Evolutionary conservation across 2,329 filamentous ascomycete species (phyloP).

Genomic region (Botrytis squamosa): DNA sequence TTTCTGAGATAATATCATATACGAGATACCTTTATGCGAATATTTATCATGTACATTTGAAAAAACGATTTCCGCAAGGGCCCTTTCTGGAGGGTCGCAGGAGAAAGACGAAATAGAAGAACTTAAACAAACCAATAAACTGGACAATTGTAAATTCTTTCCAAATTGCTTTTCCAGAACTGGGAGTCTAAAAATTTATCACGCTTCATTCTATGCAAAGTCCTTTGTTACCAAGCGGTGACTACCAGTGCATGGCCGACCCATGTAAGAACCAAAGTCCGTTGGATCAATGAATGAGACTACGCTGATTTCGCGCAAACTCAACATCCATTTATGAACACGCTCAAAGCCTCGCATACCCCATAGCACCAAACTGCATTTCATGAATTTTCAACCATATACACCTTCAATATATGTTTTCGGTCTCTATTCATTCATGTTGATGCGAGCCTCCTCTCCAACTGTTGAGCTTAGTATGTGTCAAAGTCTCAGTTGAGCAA

Average conservation of each 20-base stretch:
- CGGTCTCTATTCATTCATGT: not conserved
- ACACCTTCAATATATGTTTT: not conserved
- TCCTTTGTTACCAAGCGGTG: not conserved
- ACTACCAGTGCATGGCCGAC: not conserved
- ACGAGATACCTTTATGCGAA: not conserved
- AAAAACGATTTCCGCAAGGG: fast-evolving
- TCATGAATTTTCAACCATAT: not conserved
- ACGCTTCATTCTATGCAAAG: not conserved
- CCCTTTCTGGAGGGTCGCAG: not conserved
- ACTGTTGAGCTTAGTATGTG: not conserved
- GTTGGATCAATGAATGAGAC: not conserved
- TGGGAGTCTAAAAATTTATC: not conserved
- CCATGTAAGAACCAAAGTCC: not conserved
- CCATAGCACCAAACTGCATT: not conserved
- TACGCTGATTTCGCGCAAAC: not conserved
- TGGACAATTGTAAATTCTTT: not conserved
- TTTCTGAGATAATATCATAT: not conserved
- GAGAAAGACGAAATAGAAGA: not conserved
- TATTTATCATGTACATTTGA: not conserved
- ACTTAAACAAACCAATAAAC: not conserved
- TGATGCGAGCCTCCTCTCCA: not conserved
- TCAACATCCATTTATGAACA: not conserved
- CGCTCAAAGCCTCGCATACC: not conserved
- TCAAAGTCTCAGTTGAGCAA: not conserved
- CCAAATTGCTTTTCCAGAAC: not conserved